Conservation (phyloP, 352 stramenopile genomes). For the Globisporangium cederbergense region DNA sequence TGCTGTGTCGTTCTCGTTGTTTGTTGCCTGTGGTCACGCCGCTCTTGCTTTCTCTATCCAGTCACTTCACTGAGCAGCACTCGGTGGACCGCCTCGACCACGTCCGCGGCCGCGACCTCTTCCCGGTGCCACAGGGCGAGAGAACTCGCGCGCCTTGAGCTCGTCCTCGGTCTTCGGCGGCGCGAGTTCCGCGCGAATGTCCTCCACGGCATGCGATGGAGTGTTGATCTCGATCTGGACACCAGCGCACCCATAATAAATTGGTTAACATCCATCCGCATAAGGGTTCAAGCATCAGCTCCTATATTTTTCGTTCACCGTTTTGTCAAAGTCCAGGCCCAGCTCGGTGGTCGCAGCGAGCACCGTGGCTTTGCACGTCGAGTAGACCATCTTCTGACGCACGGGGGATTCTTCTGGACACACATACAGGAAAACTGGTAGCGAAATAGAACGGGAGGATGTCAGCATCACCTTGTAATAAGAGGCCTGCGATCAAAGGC, state of each 20-base stretch:
- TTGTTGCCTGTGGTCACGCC: neutral
- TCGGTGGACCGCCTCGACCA: conserved; percentile 31
- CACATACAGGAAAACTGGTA: conserved; percentile 86
- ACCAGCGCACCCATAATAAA: too few relatives aligned
- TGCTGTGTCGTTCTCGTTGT: neutral
- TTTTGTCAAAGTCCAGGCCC: conserved; percentile 71
- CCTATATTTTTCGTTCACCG: conserved; percentile 20
- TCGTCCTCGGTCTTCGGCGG: conserved; percentile 59
- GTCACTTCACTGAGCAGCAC: conserved; percentile 4
- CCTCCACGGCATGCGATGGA: conserved; percentile 44
- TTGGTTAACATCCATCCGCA: too few relatives aligned
- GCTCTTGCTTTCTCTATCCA: neutral
- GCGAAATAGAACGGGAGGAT: neutral
- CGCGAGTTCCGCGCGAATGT: conserved; percentile 60
- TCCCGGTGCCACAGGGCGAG: conserved; percentile 64
- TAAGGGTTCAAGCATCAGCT: neutral
- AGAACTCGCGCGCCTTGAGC: conserved; percentile 64
- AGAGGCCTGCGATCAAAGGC: neutral
- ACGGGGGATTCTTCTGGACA: conserved; percentile 86
- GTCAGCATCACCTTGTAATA: neutral
- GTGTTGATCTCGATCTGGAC: conserved; percentile 76
- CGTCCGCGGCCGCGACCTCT: conserved; percentile 55
- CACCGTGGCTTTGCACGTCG: conserved; percentile 85
- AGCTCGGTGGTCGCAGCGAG: conserved; percentile 61
- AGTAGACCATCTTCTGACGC: conserved; percentile 90